Conservation (phyloP, 495 filamentous ascomycete genomes). For the Aspergillus heteromorphus region DNA sequence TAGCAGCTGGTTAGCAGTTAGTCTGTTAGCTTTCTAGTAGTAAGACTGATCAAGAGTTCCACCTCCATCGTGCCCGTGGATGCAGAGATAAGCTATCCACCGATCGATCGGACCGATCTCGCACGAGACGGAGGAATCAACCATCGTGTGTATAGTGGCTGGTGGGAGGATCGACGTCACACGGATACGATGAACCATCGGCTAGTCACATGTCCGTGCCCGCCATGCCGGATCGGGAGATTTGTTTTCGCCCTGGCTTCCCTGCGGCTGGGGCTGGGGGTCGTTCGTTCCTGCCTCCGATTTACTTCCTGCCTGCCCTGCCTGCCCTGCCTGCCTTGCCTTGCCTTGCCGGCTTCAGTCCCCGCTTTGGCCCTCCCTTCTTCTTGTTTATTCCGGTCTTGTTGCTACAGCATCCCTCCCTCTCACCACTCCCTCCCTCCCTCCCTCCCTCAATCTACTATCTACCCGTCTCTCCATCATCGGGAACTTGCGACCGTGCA, state of each 20-base stretch:
- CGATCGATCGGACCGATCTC: neutral
- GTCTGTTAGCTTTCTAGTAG: too few species aligned
- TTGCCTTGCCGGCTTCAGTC: too few species aligned
- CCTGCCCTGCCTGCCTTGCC: too few species aligned
- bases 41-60: too few species aligned
- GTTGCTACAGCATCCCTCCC: conserved; percentile 1
- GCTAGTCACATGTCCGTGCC: conserved; percentile 25
- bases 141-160: conserved; percentile 1
- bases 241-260: conserved; percentile 35
- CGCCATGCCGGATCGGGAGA: conserved; percentile 36
- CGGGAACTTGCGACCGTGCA: neutral
- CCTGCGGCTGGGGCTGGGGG: conserved; percentile 12
- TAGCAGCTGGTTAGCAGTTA: too few species aligned
- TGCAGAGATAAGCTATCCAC: neutral
- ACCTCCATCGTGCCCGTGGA: too few species aligned
- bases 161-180: conserved; percentile 14
- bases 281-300: conserved; percentile 17
- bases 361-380: conserved; percentile 11
- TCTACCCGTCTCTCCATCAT: neutral
- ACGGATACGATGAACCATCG: conserved; percentile 12
- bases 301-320: conserved; percentile 22
- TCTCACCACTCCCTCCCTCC: too few species aligned
- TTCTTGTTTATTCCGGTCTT: neutral
- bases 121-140: neutral
- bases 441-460: neutral